Base-by-base conservation (phyloP, 345 rosid genomes). In the Brassica juncea region DNA sequence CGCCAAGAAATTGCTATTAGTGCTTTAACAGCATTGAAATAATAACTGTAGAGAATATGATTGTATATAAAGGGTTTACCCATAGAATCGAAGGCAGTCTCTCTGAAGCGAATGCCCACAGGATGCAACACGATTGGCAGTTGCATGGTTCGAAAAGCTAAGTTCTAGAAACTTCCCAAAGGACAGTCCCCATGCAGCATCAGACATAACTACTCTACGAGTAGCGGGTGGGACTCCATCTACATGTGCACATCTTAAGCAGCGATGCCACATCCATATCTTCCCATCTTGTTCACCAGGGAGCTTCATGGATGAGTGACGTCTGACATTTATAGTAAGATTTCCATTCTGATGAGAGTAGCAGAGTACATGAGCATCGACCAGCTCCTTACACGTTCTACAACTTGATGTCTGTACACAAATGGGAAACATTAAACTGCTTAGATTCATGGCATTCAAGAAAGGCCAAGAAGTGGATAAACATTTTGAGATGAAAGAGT, bases 211-310 rank as follows among this genome's bases (percentile, higher is more conserved):
- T 55, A 96, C 93, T 84, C 98, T 87, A 42, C 81, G 97, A 71
- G 99, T 93, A 78, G 97, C 94, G 9, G 97, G 99, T 61, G 99
- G 99, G 71, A 93, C 93, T 30, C 98, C 98, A 85, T 90, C 89
- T 11, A 80, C 87, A 49, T 82, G 94, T 77, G 88, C 87, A 81
- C 99, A 96, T 82, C 90, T 86, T 54, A 96, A 81, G 91, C 99
- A 96, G n/a, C 99, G 91, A 59, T 96, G 99, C 98, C 99, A 96
- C 99, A 96, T 93, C 99, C 99, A 96, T 79, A 96, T 93, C 83
- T 88, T 93, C 72, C 97, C 99, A 84, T 96, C 99, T 70, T 75
- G 86, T 76, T 89, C 97, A 77, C 99, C 99, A 7, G 94, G 94
- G 37, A 96, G 88, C 83, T 86, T 92, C 70, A 83, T 81, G 34